Evolutionary conservation across 345 rosid species (phyloP).

Genomic region (Viola odorata): DNA sequence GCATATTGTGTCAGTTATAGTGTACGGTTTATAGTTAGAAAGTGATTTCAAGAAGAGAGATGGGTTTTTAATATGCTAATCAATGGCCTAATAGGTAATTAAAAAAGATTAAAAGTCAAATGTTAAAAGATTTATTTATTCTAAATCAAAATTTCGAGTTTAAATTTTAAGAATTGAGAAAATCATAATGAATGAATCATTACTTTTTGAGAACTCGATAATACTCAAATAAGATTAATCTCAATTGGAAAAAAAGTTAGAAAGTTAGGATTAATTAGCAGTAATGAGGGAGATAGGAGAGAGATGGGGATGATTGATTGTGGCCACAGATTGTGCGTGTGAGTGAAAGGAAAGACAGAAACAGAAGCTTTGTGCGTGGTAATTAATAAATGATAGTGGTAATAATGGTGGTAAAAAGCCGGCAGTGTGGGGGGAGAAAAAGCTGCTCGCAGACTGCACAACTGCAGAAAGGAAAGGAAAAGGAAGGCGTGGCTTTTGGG

Average conservation of each 20-base stretch:
- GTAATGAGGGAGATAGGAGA: conserved; percentile 19
- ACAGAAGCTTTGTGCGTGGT: conserved; percentile 34
- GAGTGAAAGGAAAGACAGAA: conserved; percentile 7
- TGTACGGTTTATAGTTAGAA: background rate
- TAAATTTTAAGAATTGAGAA: no score
- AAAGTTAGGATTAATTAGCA: no score
- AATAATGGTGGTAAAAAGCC: conserved; percentile 37
- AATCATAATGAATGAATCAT: no score
- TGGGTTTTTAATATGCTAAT: background rate
- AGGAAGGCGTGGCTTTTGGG: background rate
- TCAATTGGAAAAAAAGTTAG: no score
- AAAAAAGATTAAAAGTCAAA: no score
- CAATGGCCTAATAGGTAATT: no score
- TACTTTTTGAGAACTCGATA: no score
- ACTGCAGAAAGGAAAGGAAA: background rate
- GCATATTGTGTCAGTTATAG: conserved; percentile 9
- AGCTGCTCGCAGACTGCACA: conserved; percentile 21
- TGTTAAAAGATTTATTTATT: no score
- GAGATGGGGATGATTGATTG: conserved; percentile 16
- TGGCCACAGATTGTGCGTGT: conserved; percentile 20
- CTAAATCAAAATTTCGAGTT: no score
- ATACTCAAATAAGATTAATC: no score
- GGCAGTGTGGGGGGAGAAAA: conserved; percentile 30
- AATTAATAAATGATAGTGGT: conserved; percentile 23
- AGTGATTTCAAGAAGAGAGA: no score